Evolutionary conservation across 1,284 basidiomycete species (phyloP).

Genomic region (Ustilago xerochloae): DNA sequence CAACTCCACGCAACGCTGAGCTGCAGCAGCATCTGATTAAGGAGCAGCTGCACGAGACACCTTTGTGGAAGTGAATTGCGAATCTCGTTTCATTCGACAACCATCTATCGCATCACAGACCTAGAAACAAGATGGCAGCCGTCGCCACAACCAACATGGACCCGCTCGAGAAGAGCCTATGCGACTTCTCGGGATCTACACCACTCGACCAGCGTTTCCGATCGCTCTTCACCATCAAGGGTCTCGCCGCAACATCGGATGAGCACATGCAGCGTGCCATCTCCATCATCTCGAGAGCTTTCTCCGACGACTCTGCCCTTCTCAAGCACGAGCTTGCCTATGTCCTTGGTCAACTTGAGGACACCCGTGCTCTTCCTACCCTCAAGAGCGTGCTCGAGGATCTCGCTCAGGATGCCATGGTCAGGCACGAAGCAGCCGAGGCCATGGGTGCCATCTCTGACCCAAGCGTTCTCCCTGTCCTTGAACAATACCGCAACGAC

Average conservation of each 20-base stretch:
- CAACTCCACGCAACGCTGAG: not conserved
- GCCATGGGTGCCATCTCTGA: slow-evolving; percentile 94
- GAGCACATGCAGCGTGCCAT: slow-evolving; percentile 73
- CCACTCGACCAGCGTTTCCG: slow-evolving; percentile 90
- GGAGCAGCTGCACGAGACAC: slow-evolving; percentile 5
- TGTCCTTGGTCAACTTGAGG: slow-evolving; percentile 91
- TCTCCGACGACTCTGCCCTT: slow-evolving; percentile 86
- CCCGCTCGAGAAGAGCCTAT: slow-evolving; percentile 53
- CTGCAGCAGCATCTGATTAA: slow-evolving; percentile 14
- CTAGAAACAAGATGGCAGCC: slow-evolving; percentile 18
- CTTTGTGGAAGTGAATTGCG: not conserved
- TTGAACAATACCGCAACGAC: slow-evolving; percentile 81
- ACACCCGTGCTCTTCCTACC: slow-evolving; percentile 78
- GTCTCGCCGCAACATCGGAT: slow-evolving; percentile 72
- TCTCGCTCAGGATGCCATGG: slow-evolving; percentile 88
- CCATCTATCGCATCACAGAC: not conserved
- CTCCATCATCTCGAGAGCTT: slow-evolving; percentile 85
- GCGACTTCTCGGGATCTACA: slow-evolving; percentile 73
- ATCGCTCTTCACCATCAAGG: slow-evolving; percentile 91
- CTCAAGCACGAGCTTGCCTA: slow-evolving; percentile 98
- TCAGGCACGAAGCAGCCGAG: slow-evolving; percentile 97
- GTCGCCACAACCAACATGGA: slow-evolving; percentile 42
- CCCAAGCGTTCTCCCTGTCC: slow-evolving; percentile 76
- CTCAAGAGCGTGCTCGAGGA: slow-evolving; percentile 82
- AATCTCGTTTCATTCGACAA: not conserved